Percentiles rank a stretch among this genome's conserved stretches.
These are phyloP conservation scores for Magnolia changhungtana DNA, from an alignment of 164 flowering plant species.

Conservation along the genomic window DNA sequence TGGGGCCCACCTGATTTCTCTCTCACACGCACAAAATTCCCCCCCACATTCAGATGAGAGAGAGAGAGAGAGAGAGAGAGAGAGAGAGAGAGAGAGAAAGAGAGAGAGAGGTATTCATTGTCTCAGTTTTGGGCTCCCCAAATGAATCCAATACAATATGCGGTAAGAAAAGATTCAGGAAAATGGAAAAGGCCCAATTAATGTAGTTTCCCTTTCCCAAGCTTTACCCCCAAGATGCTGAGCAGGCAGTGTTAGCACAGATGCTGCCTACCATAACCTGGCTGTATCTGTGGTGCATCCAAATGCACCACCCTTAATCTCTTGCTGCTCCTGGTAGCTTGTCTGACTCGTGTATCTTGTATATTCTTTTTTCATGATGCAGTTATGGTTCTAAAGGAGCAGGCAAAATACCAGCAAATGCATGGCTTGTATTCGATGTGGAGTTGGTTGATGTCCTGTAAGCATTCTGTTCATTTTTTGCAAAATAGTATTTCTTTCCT, in stretches of 20 bases:
- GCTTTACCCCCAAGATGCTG: too few species aligned
- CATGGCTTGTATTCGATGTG: slow-evolving; percentile 88
- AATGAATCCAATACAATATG: too few species aligned
- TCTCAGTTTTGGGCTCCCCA: too few species aligned
- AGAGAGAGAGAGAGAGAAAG: too few species aligned
- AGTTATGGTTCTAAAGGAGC: slow-evolving; percentile 70
- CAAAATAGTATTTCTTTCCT: background rate
- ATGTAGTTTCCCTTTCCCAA: too few species aligned
- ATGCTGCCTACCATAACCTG: background rate
- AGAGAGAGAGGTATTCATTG: too few species aligned
- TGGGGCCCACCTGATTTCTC: too few species aligned
- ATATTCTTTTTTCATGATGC: slow-evolving; percentile 18
- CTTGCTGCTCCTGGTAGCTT: background rate
- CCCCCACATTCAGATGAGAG: too few species aligned
- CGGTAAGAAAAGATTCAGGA: too few species aligned
- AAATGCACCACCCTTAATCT: background rate
- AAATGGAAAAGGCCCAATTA: too few species aligned
- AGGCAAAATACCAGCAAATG: slow-evolving; percentile 67
- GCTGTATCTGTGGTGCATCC: background rate
- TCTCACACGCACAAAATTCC: too few species aligned
- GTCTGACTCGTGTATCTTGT: background rate
- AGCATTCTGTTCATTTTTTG: background rate
- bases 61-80: too few species aligned
- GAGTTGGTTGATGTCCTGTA: slow-evolving; percentile 66
- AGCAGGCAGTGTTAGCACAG: background rate